Conservation (phyloP, 208 protist genomes). For the Leishmania martiniquensis region DNA sequence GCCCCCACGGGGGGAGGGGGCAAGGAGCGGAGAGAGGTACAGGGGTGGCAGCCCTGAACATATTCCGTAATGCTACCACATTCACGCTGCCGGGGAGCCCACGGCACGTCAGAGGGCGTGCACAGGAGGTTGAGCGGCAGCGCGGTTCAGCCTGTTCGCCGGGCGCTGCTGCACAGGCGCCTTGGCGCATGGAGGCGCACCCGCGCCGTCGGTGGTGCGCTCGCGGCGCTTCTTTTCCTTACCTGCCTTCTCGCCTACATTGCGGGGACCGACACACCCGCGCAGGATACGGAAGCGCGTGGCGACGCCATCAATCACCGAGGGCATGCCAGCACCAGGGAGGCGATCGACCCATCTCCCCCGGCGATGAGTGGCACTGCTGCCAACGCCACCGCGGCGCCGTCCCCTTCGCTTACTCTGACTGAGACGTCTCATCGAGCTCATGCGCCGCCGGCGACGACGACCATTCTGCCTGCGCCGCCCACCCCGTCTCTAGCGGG, state of each 20-base stretch:
- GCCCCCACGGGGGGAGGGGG: background rate
- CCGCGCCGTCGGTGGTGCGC: background rate
- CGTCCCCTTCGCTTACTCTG: background rate
- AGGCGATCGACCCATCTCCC: background rate
- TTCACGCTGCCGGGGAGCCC: background rate
- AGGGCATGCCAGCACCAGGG: background rate
- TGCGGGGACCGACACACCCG: background rate
- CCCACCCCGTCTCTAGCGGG: background rate
- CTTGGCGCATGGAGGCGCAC: background rate
- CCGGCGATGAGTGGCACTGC: background rate
- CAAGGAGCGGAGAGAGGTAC: no score
- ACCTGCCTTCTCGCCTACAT: background rate
- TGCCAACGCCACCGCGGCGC: background rate
- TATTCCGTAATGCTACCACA: background rate
- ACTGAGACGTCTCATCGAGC: background rate
- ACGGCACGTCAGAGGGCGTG: background rate
- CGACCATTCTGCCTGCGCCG: background rate
- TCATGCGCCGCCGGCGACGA: background rate
- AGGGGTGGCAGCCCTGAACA: no score
- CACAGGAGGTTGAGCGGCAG: background rate
- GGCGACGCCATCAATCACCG: background rate
- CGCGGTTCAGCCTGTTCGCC: background rate
- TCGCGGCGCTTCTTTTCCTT: background rate
- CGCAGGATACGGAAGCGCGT: background rate
- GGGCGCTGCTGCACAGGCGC: background rate